Evolutionary conservation across 257 asterid genomes (phyloP), one percentile per base, ranked within the genome.

Genomic region (Penstemon eatonii): DNA sequence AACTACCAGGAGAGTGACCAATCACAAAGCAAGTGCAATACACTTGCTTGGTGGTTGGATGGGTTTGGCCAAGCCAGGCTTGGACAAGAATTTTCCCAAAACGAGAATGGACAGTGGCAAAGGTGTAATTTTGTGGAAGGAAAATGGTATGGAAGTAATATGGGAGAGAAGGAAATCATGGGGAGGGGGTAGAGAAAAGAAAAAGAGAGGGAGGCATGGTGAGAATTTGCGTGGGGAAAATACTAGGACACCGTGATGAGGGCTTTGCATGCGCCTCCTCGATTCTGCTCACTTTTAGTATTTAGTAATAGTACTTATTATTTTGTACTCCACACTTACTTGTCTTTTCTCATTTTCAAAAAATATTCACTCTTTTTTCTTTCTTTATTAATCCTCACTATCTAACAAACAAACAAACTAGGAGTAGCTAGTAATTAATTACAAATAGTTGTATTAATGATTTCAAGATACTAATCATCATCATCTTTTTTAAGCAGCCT

Each of bases 181-280:
- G 52, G 69, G 46, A 45, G 50, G 59, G 52, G 69, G 46, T 9
- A 55, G 72, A 61, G 77, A 75, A 44, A 76, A 61, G 77, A 75
- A 18, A 76, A 68, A 67, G 79, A 60, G 79, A 69, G 67, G 79
- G 79, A 69, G 67, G 79, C 75, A 74, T 73, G 88, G 77, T 25
- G 74, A 73, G 61, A 76, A 60, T 65, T 62, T 73, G 92, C 84
- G 78, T 78, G 54, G 82, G 82, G 81, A 67, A 72, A 62, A 73
- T 83, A 15, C 18, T 15, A 86, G 77, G 80, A 87, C 96, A 84
- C 63, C 69, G 87, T 89, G 79, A 87, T 89, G 79, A 79, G 63
- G 75, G 50, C 52, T 72, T 79, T 87, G 92, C 96, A 89, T 87
- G 96, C 90, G 91, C 83, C 84, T 78, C 89, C 85, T 89, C 86